A percentile compares a stretch with the other conserved stretches of the same genome.
These are phyloP conservation scores for Vachellia collinsii DNA, from an alignment of 306 rosid species.

Conservation along the genomic window DNA sequence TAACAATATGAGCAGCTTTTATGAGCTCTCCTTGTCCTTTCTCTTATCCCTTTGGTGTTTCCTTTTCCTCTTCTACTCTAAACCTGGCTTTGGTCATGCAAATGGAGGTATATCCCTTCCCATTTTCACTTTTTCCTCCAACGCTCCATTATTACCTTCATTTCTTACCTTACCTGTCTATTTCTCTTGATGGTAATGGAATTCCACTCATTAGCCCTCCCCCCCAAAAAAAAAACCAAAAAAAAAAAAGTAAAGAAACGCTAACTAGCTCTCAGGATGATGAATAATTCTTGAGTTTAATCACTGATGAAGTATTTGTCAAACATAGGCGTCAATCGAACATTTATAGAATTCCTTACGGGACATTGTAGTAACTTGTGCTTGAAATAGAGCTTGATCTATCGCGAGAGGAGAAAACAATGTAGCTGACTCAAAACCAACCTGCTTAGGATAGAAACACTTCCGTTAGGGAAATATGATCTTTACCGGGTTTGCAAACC, in stretches of 20 bases:
- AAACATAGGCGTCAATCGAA: background rate
- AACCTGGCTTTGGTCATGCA: conserved; percentile 62
- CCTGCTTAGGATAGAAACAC: background rate
- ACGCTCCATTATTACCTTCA: background rate
- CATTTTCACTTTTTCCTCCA: background rate
- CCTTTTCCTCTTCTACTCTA: conserved; percentile 57
- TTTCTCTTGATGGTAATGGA: background rate
- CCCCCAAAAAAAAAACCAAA: background rate
- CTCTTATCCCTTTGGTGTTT: conserved; percentile 70
- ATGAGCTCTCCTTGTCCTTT: conserved; percentile 69
- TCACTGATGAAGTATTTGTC: background rate
- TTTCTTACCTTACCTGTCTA: background rate
- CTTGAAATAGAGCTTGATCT: background rate
- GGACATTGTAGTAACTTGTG: background rate
- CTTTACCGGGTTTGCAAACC: background rate
- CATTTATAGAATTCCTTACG: background rate
- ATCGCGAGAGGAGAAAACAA: background rate
- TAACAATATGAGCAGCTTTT: conserved; percentile 44
- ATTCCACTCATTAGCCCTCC: background rate
- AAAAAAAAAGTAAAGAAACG: background rate
- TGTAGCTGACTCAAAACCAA: background rate
- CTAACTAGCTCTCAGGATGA: background rate
- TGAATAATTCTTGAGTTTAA: background rate
- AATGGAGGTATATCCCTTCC: conserved; percentile 47
- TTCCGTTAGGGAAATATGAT: too few relatives aligned